A percentile compares a stretch with the other conserved stretches of the same genome.
Conservation (phyloP, 495 filamentous ascomycete species). For the Durotheca rogersii region DNA sequence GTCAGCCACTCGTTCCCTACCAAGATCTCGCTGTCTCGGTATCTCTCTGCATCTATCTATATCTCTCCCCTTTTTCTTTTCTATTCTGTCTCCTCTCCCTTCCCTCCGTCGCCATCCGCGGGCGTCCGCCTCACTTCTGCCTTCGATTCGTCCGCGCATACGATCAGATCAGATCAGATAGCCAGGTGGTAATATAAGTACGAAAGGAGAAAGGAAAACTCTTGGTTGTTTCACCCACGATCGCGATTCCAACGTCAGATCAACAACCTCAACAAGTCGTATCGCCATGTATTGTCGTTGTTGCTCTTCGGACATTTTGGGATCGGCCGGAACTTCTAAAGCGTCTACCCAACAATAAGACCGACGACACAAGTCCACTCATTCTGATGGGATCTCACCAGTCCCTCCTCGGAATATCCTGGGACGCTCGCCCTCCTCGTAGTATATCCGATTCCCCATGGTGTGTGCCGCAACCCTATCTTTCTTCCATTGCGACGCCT, state of each 20-base stretch:
- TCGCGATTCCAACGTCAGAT: constrained; percentile 17
- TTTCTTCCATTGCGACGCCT: not conserved
- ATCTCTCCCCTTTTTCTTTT: no score
- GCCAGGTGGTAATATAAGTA: not conserved
- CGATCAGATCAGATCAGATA: not conserved
- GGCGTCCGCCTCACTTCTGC: not conserved
- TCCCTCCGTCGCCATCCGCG: not conserved
- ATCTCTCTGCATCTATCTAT: no score
- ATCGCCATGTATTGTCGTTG: no score
- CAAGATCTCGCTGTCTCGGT: no score
- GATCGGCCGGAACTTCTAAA: constrained; percentile 13
- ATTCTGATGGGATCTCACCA: not conserved
- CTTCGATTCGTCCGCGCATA: not conserved
- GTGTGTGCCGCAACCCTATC: constrained; percentile 1
- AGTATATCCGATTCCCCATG: constrained; percentile 1
- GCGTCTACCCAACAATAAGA: not conserved
- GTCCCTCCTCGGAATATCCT: no score
- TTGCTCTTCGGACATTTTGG: constrained; percentile 23
- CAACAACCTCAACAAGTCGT: constrained; percentile 8
- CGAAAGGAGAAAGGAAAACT: not conserved
- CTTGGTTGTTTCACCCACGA: constrained; percentile 20
- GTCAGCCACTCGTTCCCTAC: not conserved
- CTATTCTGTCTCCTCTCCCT: not conserved
- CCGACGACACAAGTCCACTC: not conserved
- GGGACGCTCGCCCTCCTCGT: no score